Conservation (phyloP, 2,329 filamentous ascomycete species). For the Paecilomyces niveus region DNA sequence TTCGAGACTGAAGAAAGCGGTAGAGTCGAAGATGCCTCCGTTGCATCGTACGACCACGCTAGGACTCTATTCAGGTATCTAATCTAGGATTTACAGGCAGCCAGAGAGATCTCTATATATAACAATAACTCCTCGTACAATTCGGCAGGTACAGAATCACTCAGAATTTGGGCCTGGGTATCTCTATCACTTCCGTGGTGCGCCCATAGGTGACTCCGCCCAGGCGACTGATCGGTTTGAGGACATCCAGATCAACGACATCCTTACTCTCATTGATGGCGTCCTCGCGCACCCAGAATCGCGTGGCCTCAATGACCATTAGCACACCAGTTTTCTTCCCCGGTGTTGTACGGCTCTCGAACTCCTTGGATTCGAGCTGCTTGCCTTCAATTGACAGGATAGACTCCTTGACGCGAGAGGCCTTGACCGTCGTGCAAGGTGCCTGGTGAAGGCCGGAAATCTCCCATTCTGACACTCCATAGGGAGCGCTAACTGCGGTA, state of each 20-base stretch:
- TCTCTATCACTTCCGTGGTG: constrained; percentile 61
- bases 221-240: constrained; percentile 69
- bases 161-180: constrained; percentile 48
- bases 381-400: constrained; percentile 77
- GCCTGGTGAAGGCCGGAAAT: constrained; percentile 70
- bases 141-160: constrained; percentile 13
- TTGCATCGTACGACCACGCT: neutral
- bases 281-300: constrained; percentile 87
- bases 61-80: neutral
- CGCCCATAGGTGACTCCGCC: constrained; percentile 83
- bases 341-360: constrained; percentile 62
- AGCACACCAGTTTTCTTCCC: constrained; percentile 70
- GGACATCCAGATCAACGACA: constrained; percentile 65
- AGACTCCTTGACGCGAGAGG: constrained; percentile 71
- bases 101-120: neutral
- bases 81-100: neutral
- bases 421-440: constrained; percentile 57
- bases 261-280: constrained; percentile 72
- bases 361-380: constrained; percentile 67
- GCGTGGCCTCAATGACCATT: constrained; percentile 71
- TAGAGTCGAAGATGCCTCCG: neutral
- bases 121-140: neutral
- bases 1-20: neutral
- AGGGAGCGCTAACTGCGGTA: constrained; percentile 66
- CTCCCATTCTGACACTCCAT: constrained; percentile 69